Conservation (phyloP, 129 eudicot genomes). For the Flaveria trinervia region DNA sequence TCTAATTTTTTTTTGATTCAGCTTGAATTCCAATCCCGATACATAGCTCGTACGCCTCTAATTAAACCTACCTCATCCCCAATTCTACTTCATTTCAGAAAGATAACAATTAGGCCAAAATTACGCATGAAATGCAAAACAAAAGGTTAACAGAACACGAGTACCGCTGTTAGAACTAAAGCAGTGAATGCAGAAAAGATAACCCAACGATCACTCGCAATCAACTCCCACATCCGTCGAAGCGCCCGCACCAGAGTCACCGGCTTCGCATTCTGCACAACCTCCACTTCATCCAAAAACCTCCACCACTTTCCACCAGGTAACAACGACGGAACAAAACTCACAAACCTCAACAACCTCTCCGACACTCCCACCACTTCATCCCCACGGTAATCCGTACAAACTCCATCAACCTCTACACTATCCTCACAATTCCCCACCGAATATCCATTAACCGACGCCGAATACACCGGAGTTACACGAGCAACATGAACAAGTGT, state of each 20-base stretch:
- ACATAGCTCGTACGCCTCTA: not conserved
- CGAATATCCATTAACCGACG: slow-evolving; percentile 57
- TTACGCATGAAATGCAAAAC: not conserved
- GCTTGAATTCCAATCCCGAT: not conserved
- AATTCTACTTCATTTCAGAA: not conserved
- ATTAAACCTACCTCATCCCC: not conserved
- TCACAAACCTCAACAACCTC: slow-evolving; percentile 41
- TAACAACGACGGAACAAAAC: slow-evolving; percentile 40
- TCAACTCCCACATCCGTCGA: slow-evolving; percentile 78
- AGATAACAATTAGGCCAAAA: not conserved
- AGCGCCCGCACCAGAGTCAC: slow-evolving; percentile 79
- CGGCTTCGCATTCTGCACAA: slow-evolving; percentile 58
- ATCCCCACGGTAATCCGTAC: slow-evolving; percentile 4
- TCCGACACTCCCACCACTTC: slow-evolving; percentile 34
- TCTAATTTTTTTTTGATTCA: not conserved
- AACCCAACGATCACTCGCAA: slow-evolving; percentile 79
- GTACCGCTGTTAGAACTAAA: slow-evolving; percentile 76
- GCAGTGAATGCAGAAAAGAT: slow-evolving; percentile 76
- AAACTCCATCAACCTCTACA: slow-evolving; percentile 22
- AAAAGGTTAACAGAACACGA: not conserved
- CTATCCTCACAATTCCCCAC: slow-evolving; percentile 29
- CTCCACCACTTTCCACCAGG: slow-evolving; percentile 98
- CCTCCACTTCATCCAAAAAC: slow-evolving; percentile 55
- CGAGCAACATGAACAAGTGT: slow-evolving; percentile 18
- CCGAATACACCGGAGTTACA: slow-evolving; percentile 39